Percentiles rank a stretch among this genome's conserved stretches.
These are phyloP conservation scores for Candolleomyces eurysporus DNA, from an alignment of 768 basidiomycete species.

Conservation along the genomic window DNA sequence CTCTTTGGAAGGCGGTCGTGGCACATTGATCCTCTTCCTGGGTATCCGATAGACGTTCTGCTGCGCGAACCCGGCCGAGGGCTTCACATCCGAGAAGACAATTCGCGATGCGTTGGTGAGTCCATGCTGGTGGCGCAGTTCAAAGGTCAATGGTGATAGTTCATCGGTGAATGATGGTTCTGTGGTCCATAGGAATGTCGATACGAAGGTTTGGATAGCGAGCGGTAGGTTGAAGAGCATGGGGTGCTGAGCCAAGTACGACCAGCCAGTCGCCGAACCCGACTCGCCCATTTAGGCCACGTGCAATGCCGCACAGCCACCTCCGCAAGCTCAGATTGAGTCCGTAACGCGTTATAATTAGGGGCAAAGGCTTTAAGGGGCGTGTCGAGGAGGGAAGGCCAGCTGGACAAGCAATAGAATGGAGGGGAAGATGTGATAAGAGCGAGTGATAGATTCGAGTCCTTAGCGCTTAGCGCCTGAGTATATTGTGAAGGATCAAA, in stretches of 20 bases:
- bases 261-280: neutral
- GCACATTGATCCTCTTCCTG: constrained; percentile 36
- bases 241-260: neutral
- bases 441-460: too few species aligned
- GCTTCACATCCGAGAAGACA: constrained; percentile 55
- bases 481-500: too few species aligned
- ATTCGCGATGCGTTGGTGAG: constrained; percentile 51
- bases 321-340: too few species aligned
- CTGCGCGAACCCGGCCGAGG: constrained; percentile 18
- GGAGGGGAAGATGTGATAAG: too few species aligned
- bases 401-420: too few species aligned
- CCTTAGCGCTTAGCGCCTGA: too few species aligned
- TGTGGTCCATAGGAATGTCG: constrained; percentile 39
- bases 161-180: constrained; percentile 22
- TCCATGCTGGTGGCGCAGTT: constrained; percentile 65
- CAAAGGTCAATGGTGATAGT: constrained; percentile 44
- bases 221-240: constrained; percentile 40
- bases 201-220: constrained; percentile 40
- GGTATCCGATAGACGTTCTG: constrained; percentile 40
- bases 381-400: too few species aligned
- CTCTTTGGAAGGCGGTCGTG: constrained; percentile 45
- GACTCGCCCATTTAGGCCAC: neutral
- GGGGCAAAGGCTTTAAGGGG: too few species aligned
- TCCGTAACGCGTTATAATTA: too few species aligned
- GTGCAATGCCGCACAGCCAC: neutral